Percentiles rank a stretch among this genome's conserved stretches.
Evolutionary conservation across 164 flowering plant species (phyloP).

Genomic region (Tetracentron sinense): DNA sequence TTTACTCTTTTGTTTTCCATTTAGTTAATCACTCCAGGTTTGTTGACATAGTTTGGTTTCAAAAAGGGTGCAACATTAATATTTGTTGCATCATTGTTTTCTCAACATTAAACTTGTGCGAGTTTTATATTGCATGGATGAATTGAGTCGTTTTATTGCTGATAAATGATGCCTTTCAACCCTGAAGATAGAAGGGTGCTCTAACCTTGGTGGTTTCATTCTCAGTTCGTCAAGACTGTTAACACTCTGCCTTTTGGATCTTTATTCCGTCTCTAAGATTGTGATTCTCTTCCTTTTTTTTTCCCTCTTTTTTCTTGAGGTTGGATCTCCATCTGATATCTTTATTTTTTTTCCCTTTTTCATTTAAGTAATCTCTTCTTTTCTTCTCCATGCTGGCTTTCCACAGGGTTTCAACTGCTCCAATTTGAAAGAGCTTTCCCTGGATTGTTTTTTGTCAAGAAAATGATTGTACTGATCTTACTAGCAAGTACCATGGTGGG

Average conservation of each 20-base stretch:
- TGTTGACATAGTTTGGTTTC: neutral
- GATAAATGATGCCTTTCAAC: conserved; percentile 67
- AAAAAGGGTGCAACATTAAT: no score
- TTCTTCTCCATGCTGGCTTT: conserved; percentile 4
- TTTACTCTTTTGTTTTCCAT: no score
- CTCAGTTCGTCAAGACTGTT: conserved; percentile 71
- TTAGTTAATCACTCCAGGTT: no score
- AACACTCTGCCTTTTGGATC: conserved; percentile 89
- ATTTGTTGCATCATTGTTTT: neutral
- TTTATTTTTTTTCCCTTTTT: neutral
- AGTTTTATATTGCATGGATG: conserved; percentile 56
- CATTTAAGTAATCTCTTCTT: neutral
- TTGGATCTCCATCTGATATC: neutral
- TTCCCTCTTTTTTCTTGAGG: neutral
- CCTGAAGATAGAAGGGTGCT: conserved; percentile 92
- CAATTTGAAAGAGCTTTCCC: conserved; percentile 76
- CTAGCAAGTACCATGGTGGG: conserved; percentile 56
- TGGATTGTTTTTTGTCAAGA: conserved; percentile 73
- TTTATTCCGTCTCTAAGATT: conserved; percentile 73
- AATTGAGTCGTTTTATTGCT: conserved; percentile 83
- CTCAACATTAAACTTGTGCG: neutral
- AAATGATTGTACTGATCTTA: conserved; percentile 78
- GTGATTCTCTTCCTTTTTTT: conserved; percentile 28
- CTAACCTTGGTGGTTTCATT: conserved; percentile 59
- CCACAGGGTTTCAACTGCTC: conserved; percentile 80